phyloP scores from a whole-genome alignment of 2,329 filamentous ascomycete species.

The Dactylellina haptotyla region DNA sequence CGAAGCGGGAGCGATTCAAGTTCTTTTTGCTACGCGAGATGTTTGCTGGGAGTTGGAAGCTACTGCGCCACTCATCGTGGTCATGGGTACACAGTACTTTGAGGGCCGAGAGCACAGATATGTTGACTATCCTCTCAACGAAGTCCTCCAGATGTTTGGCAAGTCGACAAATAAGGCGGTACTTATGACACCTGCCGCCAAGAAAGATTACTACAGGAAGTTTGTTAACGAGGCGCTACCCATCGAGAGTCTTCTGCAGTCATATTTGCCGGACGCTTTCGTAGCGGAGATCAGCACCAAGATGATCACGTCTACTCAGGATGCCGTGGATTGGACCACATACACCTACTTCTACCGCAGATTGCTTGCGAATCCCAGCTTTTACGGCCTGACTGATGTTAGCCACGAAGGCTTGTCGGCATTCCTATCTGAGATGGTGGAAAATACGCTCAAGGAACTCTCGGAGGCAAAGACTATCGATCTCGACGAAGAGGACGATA shows the following conservation, averaged over 20 bases:
- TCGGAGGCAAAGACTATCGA: conserved; percentile 95
- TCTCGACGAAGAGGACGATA: conserved; percentile 91
- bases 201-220: conserved; percentile 98
- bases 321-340: conserved; percentile 97
- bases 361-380: conserved; percentile 93
- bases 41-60: conserved; percentile 95
- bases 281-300: conserved; percentile 97
- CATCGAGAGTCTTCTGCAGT: conserved; percentile 91
- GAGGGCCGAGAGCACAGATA: conserved; percentile 97
- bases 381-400: conserved; percentile 88
- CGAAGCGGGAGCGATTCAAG: conserved; percentile 86
- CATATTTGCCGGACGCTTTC: conserved; percentile 93
- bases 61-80: conserved; percentile 87
- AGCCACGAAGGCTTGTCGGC: conserved; percentile 93
- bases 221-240: conserved; percentile 96
- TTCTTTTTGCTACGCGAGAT: conserved; percentile 82
- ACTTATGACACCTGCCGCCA: conserved; percentile 94
- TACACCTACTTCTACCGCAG: conserved; percentile 99
- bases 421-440: conserved; percentile 92
- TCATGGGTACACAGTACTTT: conserved; percentile 98
- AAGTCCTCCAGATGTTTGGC: conserved; percentile 97
- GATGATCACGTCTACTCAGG: conserved; percentile 93
- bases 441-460: conserved; percentile 89
- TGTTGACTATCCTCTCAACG: conserved; percentile 92
- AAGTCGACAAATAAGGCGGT: conserved; percentile 90